Conservation (phyloP, 83 land plant species). For the Isoetes engelmannii region DNA sequence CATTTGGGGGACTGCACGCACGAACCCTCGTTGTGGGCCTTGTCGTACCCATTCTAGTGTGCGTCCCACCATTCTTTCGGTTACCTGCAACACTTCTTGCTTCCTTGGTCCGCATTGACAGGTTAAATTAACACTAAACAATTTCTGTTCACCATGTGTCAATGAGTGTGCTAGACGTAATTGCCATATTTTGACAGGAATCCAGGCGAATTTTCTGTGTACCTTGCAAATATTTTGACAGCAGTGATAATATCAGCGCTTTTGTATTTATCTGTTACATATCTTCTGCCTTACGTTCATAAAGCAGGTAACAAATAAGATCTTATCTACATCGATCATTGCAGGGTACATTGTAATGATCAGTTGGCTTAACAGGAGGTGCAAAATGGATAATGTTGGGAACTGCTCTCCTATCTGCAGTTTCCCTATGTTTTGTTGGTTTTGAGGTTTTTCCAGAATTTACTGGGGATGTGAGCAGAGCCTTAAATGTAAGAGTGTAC, state of each 20-base stretch:
- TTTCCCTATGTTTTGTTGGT: conserved; percentile 38
- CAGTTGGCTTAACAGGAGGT: conserved; percentile 41
- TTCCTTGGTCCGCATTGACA: conserved; percentile 62
- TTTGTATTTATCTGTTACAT: conserved; percentile 57
- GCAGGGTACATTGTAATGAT: neutral
- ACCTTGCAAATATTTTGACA: conserved; percentile 59
- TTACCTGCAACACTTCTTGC: conserved; percentile 45
- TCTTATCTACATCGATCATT: neutral
- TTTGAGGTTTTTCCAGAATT: conserved; percentile 52
- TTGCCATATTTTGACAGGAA: conserved; percentile 40
- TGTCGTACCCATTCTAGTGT: conserved; percentile 48
- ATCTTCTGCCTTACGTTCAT: conserved; percentile 77
- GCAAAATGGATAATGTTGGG: conserved; percentile 36
- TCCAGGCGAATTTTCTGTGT: conserved; percentile 73
- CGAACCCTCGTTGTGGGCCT: conserved; percentile 58
- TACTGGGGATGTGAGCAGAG: conserved; percentile 57
- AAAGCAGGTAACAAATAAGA: conserved; percentile 44
- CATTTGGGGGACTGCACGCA: conserved; percentile 52
- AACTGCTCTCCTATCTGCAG: conserved; percentile 29
- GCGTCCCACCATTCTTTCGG: conserved; percentile 45
- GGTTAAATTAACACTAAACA: conserved; percentile 35
- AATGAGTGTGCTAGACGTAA: too few relatives aligned
- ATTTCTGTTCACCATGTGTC: neutral
- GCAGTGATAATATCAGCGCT: conserved; percentile 40
- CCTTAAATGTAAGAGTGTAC: conserved; percentile 54